Base-by-base conservation (phyloP, 1,139 yeast species). In the Suhomyces bolitotheri region DNA sequence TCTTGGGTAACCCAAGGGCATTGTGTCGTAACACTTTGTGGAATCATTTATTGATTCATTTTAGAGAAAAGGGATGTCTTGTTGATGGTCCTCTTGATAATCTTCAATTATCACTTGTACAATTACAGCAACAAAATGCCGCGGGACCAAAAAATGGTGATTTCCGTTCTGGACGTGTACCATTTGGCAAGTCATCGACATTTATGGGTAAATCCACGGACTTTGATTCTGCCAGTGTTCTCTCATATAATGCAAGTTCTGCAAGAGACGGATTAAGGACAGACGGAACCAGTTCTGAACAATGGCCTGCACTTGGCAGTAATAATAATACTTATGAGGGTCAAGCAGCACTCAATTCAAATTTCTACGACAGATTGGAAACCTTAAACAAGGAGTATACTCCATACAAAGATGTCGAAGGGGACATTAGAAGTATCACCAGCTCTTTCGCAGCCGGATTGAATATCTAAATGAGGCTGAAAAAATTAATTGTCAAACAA, bases 21-120 rank as follows among this genome's bases (percentile, higher is more conserved):
- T 68, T 90, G 47, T 74, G 87, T 31, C 73, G 77, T 41, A 85
- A 87, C 56, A 60, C 71, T 12, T 64, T 90, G 45, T 90, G 97
- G 97, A 82, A 81, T 49, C 84, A 80, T 45, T 64, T 90, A 45
- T 66, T 90, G 46, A 63, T 79, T 31, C 95, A 87, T 58, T 89
- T 78, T 63, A 73, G 95, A 58, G 94, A 86, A 52, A 78, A 77
- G 45, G 95, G 95, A 2, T 84, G 94, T 59, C 69, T 90, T 32
- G 97, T 90, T 21, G 97, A 90, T 58, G 97, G 97, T n/a, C 80
- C 89, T 2, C 68, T 90, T 48, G 92, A 84, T 42, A 84, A 81
- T 50, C 70, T 90, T 44, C 94, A 84, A 54, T 66, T 84, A 29
- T 81, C 87, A 39, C 73, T 79, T 51, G 81, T 86, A 16, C 89